phyloP scores from a whole-genome alignment of 2,329 filamentous ascomycete species.

The Colletotrichum higginsianum region DNA sequence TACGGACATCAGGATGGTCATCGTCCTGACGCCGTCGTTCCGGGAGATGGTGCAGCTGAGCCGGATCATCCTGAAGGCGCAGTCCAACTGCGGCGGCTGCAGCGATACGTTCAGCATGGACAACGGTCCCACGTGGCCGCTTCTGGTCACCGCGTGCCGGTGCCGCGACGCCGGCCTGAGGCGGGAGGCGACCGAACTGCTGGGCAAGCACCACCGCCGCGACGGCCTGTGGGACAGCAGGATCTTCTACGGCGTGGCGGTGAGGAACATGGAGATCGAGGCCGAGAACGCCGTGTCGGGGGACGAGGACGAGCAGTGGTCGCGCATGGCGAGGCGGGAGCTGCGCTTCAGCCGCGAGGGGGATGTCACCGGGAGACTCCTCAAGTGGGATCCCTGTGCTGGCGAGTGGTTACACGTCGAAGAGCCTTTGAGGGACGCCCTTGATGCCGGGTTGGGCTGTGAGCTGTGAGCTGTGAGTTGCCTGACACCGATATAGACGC shows the following conservation, averaged over 20 bases:
- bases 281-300: conserved; percentile 49
- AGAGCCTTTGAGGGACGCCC: background rate
- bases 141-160: conserved; percentile 58
- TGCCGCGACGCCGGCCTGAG: conserved; percentile 57
- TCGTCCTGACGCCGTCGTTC: conserved; percentile 58
- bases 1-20: conserved; percentile 52
- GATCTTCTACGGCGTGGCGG: conserved; percentile 56
- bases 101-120: conserved; percentile 61
- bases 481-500: background rate
- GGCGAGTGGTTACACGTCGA: conserved; percentile 4
- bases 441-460: background rate
- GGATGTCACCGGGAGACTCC: background rate
- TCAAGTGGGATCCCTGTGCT: conserved; percentile 9
- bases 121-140: conserved; percentile 60
- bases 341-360: conserved; percentile 54
- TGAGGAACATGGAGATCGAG: conserved; percentile 56
- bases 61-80: conserved; percentile 53
- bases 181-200: conserved; percentile 57
- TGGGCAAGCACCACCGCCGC: conserved; percentile 57
- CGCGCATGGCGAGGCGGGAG: conserved; percentile 55
- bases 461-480: background rate
- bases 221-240: conserved; percentile 61
- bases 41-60: conserved; percentile 57
- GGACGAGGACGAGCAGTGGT: conserved; percentile 55
- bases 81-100: conserved; percentile 28